A percentile compares a stretch with the other conserved stretches of the same genome.
phyloP scores from a whole-genome alignment of 2,329 filamentous ascomycete species.

The Hypomyces perniciosus region DNA sequence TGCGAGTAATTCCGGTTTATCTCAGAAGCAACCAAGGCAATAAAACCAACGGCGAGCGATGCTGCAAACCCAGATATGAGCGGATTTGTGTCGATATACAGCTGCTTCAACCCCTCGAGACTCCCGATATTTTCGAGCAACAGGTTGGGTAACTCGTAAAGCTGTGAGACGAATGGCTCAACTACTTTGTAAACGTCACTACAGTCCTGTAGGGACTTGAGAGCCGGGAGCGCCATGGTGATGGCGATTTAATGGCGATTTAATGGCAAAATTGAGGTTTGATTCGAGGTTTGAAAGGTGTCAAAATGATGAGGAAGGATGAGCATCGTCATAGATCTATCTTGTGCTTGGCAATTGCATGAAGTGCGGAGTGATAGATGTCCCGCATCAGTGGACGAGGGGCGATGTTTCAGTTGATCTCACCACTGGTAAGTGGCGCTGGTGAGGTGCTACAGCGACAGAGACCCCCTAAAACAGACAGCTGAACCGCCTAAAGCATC shows the following conservation, averaged over 20 bases:
- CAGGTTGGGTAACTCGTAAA: conserved; percentile 63
- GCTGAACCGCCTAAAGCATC: background rate
- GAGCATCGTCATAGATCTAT: conserved; percentile 3
- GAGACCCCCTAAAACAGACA: background rate
- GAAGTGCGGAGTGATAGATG: background rate
- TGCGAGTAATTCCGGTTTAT: conserved; percentile 95
- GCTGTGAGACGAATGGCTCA: conserved; percentile 64
- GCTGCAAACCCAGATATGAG: conserved; percentile 68
- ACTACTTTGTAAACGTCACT: conserved; percentile 70
- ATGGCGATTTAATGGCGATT: background rate
- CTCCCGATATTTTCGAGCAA: conserved; percentile 55
- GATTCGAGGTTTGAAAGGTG: background rate
- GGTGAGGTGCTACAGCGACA: background rate
- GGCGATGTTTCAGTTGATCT: background rate
- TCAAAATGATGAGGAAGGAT: background rate
- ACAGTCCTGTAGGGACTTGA: conserved; percentile 67
- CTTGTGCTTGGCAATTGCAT: background rate
- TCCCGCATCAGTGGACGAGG: background rate
- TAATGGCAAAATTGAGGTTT: background rate
- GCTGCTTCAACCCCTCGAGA: conserved; percentile 54
- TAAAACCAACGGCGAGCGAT: conserved; percentile 60
- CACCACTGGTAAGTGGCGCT: background rate
- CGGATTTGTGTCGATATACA: conserved; percentile 85
- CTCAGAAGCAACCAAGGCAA: conserved; percentile 74
- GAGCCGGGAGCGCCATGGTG: conserved; percentile 63